Base-by-base conservation (phyloP, 345 rosid genomes). In the Eucalyptus virginea region DNA sequence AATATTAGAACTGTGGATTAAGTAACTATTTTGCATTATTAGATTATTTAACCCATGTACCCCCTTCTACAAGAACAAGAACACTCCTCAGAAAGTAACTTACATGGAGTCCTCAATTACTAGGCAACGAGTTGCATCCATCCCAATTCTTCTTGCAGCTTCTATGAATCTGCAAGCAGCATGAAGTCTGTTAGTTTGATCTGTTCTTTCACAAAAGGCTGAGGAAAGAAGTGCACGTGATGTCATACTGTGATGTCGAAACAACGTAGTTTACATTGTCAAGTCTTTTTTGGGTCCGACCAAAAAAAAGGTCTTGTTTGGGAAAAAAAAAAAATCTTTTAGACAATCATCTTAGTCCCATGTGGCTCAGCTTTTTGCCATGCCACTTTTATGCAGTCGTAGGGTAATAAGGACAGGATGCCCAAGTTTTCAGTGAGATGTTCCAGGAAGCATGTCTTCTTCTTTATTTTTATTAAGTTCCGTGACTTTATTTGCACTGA, bases 91-190 rank as follows among this genome's bases (percentile, higher is more conserved):
- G 86, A 58, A n/a, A 89, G 51, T 40, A 58, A 89, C 94, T 93
- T 90, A 93, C 94, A 89, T 48, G n/a, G 94, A 93, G 91, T 93
- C 94, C 88, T 93, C 94, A 89, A 93, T 90, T 49, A 93, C 94
- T 86, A 93, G 87, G 86, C 94, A 93, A 21, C n/a, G 60, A 49
- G 60, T 91, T 86, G 92, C 91, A 91, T 92, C 93, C 44, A 87
- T 91, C 62, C 88, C 89, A 91, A 93, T 87, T 69, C 91, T 93
- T 88, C 88, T 91, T 90, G 94, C 93, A 88, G 93, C 94, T 65
- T 93, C 94, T 34, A 91, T 60, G 88, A 92, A 93, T 91, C 94
- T 93, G 86, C 50, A 87, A 72, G 58, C 85, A 87, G 83, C 28
- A n/a, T 69, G 44, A 81, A 87, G 87, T 6, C 85, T 30, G 47